These are phyloP conservation scores for Limonium bicolor DNA, from an alignment of 148 eudicot genomes.

Conservation along the genomic window DNA sequence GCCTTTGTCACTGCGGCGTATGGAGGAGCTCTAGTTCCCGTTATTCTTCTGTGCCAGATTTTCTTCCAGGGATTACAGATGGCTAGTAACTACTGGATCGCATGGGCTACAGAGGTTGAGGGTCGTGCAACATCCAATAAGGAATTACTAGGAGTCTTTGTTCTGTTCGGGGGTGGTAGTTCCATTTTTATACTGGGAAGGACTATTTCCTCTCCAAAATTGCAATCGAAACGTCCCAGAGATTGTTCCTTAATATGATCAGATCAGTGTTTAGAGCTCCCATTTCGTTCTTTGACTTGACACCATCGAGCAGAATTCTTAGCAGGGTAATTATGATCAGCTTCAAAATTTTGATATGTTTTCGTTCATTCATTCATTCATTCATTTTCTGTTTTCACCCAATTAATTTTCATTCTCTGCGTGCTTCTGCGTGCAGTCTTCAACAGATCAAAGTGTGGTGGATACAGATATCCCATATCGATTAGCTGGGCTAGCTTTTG, in stretches of 20 bases:
- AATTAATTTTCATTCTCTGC: not conserved
- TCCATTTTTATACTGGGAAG: slow-evolving; percentile 75
- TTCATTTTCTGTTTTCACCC: not conserved
- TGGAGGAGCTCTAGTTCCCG: slow-evolving; percentile 71
- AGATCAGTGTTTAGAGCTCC: slow-evolving; percentile 73
- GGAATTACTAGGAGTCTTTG: slow-evolving; percentile 41
- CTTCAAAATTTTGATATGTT: not conserved
- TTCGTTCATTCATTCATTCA: not conserved
- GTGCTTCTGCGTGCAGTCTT: slow-evolving; percentile 43
- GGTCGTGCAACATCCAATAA: slow-evolving; percentile 27
- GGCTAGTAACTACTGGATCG: slow-evolving; percentile 85
- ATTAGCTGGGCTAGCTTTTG: slow-evolving; percentile 87
- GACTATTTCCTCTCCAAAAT: slow-evolving; percentile 70
- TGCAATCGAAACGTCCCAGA: slow-evolving; percentile 62
- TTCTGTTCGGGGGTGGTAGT: slow-evolving; percentile 60
- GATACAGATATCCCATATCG: slow-evolving; percentile 87
- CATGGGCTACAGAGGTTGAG: slow-evolving; percentile 70
- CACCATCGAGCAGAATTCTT: slow-evolving; percentile 83
- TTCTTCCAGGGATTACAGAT: slow-evolving; percentile 69
- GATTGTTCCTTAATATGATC: slow-evolving; percentile 52
- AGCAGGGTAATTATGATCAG: slow-evolving; percentile 34
- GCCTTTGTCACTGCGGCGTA: slow-evolving; percentile 57
- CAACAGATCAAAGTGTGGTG: slow-evolving; percentile 83
- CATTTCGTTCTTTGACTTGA: slow-evolving; percentile 66
- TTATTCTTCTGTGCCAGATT: slow-evolving; percentile 58